Percentiles rank a stretch among this genome's conserved stretches.
These are phyloP conservation scores for Smittium culicis DNA, from an alignment of 371 early-diverging fungal genomes.

Conservation along the genomic window DNA sequence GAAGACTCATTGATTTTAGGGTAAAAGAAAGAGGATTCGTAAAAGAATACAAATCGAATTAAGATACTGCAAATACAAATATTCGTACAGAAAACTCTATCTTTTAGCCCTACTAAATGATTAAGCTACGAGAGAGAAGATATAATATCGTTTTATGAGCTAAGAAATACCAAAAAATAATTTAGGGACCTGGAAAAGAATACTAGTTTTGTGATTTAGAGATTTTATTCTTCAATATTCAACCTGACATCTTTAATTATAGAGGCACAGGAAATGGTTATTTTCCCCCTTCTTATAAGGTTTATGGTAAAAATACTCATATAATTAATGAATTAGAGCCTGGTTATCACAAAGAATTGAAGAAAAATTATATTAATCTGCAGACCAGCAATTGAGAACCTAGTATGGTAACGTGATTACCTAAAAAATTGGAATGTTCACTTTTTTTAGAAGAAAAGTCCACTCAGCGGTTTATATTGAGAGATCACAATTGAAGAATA, in stretches of 20 bases:
- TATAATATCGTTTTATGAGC: not conserved
- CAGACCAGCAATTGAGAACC: not conserved
- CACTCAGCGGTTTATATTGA: not conserved
- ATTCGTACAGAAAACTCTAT: no score
- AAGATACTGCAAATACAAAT: no score
- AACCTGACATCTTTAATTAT: conserved; percentile 13
- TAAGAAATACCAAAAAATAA: not conserved
- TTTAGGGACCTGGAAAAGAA: not conserved
- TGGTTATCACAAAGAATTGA: not conserved
- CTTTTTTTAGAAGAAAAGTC: not conserved
- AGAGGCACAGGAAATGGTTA: not conserved
- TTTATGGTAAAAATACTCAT: not conserved
- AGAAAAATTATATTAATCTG: not conserved
- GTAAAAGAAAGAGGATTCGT: conserved; percentile 9
- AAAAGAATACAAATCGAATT: conserved; percentile 17
- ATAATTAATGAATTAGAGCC: not conserved
- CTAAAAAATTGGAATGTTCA: not conserved
- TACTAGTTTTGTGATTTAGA: not conserved
- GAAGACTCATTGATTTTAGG: conserved; percentile 1
- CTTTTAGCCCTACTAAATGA: no score
- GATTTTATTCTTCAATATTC: not conserved
- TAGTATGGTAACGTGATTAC: not conserved
- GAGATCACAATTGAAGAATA: not conserved
- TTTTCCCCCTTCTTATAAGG: not conserved
- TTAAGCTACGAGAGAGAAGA: no score